These are phyloP conservation scores for Cutaneotrichosporon sp. DNA, from an alignment of 1,284 basidiomycete species.

Conservation along the genomic window DNA sequence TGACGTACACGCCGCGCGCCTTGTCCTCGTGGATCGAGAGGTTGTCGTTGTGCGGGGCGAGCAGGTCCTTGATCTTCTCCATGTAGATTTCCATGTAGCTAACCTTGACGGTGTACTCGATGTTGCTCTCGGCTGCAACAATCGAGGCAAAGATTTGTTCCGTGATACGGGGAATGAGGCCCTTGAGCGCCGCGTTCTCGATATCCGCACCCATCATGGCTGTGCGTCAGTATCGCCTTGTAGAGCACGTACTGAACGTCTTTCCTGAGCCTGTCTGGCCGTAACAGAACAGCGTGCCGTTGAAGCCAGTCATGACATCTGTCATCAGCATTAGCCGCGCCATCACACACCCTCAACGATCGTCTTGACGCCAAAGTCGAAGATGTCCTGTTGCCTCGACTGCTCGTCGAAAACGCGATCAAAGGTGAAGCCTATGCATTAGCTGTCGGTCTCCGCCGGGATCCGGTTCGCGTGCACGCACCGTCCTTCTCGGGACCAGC, in stretches of 20 bases:
- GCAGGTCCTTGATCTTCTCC: conserved; percentile 91
- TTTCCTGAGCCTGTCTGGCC: conserved; percentile 98
- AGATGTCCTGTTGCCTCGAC: conserved; percentile 90
- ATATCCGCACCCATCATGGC: conserved; percentile 75
- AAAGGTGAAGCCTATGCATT: conserved; percentile 79
- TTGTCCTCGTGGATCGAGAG: conserved; percentile 99
- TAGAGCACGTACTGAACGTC: conserved; percentile 62
- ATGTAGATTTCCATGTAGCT: conserved; percentile 99
- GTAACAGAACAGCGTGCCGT: conserved; percentile 97
- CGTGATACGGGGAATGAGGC: conserved; percentile 96
- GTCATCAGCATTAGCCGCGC: conserved; percentile 12
- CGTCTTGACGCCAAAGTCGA: conserved; percentile 97
- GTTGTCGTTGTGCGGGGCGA: conserved; percentile 97
- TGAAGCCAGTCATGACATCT: conserved; percentile 99
- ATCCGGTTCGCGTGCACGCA: conserved; percentile 19
- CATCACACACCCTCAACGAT: conserved; percentile 51
- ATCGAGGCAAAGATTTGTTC: conserved; percentile 99
- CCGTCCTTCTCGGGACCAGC: conserved; percentile 54
- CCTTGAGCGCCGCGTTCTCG: conserved; percentile 84
- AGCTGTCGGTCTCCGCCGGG: conserved; percentile 13
- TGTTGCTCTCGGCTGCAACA: conserved; percentile 86
- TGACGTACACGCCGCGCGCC: conserved; percentile 95
- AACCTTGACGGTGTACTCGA: conserved; percentile 99
- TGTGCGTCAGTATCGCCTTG: not conserved
- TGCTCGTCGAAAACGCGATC: conserved; percentile 95